These are phyloP conservation scores for Pharus latifolius DNA, from an alignment of 176 grass and related monocot genomes.

Conservation along the genomic window DNA sequence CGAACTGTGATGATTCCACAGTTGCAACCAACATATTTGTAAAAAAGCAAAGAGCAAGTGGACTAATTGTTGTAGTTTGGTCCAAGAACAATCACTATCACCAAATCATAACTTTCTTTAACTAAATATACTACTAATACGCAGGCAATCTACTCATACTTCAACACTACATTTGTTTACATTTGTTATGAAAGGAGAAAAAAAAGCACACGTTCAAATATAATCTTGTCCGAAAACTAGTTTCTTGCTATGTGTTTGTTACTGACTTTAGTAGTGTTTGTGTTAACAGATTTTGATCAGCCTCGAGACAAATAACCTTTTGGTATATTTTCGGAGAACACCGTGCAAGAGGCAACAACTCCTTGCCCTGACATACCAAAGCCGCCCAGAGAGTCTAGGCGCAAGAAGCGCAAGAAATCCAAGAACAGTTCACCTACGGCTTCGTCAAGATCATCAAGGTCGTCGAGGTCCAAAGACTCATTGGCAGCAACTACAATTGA, in stretches of 20 bases:
- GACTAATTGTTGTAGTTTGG: background rate
- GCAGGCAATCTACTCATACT: no score
- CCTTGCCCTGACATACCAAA: conserved; percentile 36
- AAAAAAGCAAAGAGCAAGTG: background rate
- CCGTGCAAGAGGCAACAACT: background rate
- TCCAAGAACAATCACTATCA: background rate
- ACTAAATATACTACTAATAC: no score
- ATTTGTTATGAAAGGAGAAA: no score
- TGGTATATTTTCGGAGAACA: conserved; percentile 6
- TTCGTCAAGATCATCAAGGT: conserved; percentile 23
- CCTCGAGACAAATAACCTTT: conserved; percentile 4
- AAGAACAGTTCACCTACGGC: background rate
- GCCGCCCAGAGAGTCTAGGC: conserved; percentile 11
- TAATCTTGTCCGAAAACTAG: no score
- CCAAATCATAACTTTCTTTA: no score
- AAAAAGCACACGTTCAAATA: no score
- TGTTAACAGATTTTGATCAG: conserved; percentile 44
- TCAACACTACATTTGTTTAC: no score
- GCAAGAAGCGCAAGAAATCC: conserved; percentile 32
- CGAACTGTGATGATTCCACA: background rate
- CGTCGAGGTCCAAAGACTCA: conserved; percentile 20
- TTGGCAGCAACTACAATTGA: background rate
- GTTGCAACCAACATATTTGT: background rate
- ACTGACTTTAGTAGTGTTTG: background rate
- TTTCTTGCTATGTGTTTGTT: no score